Evolutionary conservation across 202 grass and related monocot genomes (phyloP), one percentile per base, ranked within the genome.

Genomic region (Zoysia matrella): DNA sequence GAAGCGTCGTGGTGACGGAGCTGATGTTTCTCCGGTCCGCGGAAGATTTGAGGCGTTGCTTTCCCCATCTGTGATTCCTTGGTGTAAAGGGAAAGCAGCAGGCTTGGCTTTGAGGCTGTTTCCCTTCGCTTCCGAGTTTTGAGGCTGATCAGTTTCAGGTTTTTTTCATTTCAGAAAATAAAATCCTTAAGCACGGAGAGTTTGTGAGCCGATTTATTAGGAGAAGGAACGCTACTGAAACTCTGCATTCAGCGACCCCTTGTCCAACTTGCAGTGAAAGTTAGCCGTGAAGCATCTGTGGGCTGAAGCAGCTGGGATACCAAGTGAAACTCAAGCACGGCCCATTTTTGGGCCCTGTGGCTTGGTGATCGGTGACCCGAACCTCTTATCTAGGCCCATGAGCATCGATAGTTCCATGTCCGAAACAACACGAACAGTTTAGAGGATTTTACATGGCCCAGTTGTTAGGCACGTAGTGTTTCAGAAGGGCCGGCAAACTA

Each of bases 41-140:
- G 16, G 47, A 52, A 47, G 8, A 41, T 75, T 47, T 70, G 40
- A 82, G 55, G 45, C 40, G 75, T 18, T 80, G 40, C 47, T 69
- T 53, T 71, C 71, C 65, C 7, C 7, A 49, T 36, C 2, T 71
- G 73, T 86, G 78, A 76, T 82, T 71, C 65, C 65, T 81, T 71
- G 65, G 78, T 86, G 78, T 43, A 56, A 65, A 82, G 42, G 85
- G 56, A 50, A 86, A 82, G 65, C 13, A 40, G 65, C 18, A 18
- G 1, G 6, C 57, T 3, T 52, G n/a, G 22, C 14, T 22, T 60
- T 18, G 15, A 58, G n/a, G 6, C 56, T 30, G 16, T 22, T 61
- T 30, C 2, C 58, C 7, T 61, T 61, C 16, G 2, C 5, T 60
- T 52, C 50, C n/a, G n/a, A 61, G 58, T 57, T 15, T 54, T 57